Conservation (phyloP, 192 early-diverging fungal species). For the Gonapodya sp. region DNA sequence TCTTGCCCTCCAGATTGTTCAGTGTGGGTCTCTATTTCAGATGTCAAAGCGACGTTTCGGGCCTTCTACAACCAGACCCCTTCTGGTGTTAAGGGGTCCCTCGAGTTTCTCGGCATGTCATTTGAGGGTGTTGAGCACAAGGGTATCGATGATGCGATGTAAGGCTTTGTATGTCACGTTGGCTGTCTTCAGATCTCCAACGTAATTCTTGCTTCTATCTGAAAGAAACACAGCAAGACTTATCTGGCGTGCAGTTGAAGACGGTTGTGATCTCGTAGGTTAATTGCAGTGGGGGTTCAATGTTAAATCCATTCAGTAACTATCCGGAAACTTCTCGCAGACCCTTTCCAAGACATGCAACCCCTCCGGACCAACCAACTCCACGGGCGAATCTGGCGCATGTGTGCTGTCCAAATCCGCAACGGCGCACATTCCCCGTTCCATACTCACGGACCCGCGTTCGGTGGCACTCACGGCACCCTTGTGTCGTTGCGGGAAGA, state of each 20-base stretch:
- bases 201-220: no score
- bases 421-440: neutral
- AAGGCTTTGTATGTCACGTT: no score
- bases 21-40: no score
- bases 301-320: no score
- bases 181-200: no score
- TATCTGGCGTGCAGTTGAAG: neutral
- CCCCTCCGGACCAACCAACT: neutral
- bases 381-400: neutral
- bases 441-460: neutral
- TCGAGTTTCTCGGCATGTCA: neutral
- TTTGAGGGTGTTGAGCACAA: neutral
- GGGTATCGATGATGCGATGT: neutral
- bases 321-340: no score
- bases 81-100: neutral
- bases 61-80: neutral
- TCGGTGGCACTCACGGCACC: neutral
- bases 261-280: neutral
- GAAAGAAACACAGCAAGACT: neutral
- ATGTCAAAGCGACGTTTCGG: neutral
- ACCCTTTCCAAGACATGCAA: neutral
- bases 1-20: no score
- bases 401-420: neutral
- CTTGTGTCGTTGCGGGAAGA: neutral
- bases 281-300: neutral